Conservation (phyloP, 1,139 yeast genomes). For the Waltiozyma solani region DNA sequence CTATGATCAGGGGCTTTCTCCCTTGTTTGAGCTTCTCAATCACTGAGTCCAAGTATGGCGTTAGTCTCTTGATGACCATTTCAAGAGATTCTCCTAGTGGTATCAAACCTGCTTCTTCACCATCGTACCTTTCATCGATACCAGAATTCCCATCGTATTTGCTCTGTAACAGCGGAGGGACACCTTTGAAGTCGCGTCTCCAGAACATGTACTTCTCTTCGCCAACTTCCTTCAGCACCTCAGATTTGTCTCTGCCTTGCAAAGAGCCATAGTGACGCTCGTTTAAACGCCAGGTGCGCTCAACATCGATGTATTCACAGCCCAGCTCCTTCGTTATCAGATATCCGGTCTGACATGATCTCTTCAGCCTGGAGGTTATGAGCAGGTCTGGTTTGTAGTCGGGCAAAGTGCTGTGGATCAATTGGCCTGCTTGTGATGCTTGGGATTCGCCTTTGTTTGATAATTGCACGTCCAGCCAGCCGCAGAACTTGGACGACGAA, state of each 20-base stretch:
- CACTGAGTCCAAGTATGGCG: constrained; percentile 43
- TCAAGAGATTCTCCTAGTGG: constrained; percentile 65
- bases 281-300: constrained; percentile 72
- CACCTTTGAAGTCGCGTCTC: constrained; percentile 58
- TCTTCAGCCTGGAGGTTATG: constrained; percentile 53
- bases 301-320: constrained; percentile 81
- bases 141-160: constrained; percentile 22
- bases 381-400: constrained; percentile 40
- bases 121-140: constrained; percentile 38
- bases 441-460: constrained; percentile 52
- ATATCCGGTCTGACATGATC: constrained; percentile 60
- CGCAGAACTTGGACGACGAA: constrained; percentile 61
- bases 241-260: constrained; percentile 59
- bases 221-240: constrained; percentile 42
- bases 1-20: constrained; percentile 46
- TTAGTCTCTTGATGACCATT: constrained; percentile 53
- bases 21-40: constrained; percentile 28
- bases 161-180: constrained; percentile 43
- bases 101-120: constrained; percentile 23
- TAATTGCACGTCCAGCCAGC: constrained; percentile 72
- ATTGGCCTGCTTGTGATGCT: constrained; percentile 48
- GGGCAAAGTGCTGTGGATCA: constrained; percentile 27
- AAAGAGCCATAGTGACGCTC: constrained; percentile 74
- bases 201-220: constrained; percentile 52
- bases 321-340: constrained; percentile 60